These are phyloP conservation scores for Sclerotinia borealis DNA, from an alignment of 2,329 filamentous ascomycete species.

Conservation along the genomic window DNA sequence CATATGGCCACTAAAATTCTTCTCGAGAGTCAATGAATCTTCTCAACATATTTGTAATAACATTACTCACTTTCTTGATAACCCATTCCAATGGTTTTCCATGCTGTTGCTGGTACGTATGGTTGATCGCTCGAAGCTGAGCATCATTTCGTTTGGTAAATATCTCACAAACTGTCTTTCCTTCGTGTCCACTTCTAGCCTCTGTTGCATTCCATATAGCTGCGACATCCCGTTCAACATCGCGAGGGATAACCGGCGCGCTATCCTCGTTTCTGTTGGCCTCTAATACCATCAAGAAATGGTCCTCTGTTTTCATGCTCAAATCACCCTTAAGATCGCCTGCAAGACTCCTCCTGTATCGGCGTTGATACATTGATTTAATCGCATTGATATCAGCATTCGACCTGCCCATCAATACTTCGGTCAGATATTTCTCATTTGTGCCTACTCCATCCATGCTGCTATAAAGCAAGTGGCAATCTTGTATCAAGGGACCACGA, in stretches of 20 bases:
- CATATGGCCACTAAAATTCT: conserved; percentile 91
- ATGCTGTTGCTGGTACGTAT: conserved; percentile 69
- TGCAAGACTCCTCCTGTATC: conserved; percentile 62
- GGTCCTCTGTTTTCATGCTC: conserved; percentile 75
- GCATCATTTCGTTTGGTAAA: conserved; percentile 69
- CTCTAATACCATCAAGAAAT: conserved; percentile 77
- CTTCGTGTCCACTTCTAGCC: conserved; percentile 59
- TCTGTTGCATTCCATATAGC: conserved; percentile 74
- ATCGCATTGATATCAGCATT: conserved; percentile 88
- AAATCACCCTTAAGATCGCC: conserved; percentile 70
- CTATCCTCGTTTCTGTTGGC: conserved; percentile 73
- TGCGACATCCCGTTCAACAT: conserved; percentile 67
- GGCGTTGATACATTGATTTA: conserved; percentile 67
- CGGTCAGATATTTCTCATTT: conserved; percentile 79
- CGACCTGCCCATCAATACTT: conserved; percentile 72
- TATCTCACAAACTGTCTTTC: conserved; percentile 72
- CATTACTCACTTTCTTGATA: conserved; percentile 55
- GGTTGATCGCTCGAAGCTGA: conserved; percentile 75
- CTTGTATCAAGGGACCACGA: conserved; percentile 72
- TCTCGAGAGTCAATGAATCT: conserved; percentile 16
- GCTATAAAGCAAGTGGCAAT: conserved; percentile 63
- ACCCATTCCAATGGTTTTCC: conserved; percentile 63
- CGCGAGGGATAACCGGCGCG: conserved; percentile 63
- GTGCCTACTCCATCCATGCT: conserved; percentile 78
- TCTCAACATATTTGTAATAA: background rate